Base-by-base conservation (phyloP, 441 rosid species). In the Erysimum cheiri region DNA sequence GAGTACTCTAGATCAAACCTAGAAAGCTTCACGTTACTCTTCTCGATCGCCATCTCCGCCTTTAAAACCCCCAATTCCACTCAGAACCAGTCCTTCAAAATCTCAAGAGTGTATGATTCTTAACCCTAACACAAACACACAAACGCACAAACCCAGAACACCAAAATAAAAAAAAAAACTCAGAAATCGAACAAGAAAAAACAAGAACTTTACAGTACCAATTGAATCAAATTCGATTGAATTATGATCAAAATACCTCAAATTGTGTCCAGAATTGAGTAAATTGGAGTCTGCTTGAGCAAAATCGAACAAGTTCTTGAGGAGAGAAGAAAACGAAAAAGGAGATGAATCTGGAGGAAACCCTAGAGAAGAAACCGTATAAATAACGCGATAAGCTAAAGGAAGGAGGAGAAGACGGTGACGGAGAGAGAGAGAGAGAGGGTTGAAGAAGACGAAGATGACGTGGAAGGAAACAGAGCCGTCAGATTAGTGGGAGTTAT, bases 1-100 rank as follows among this genome's bases (percentile, higher is more conserved):
- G 97, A 96, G 80, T 87, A 79, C 75, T 88, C 94, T 70, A 92
- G 80, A 81, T 88, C 97, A 67, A 93, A 86, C 84, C 92, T 84
- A 29, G 93, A 80, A 43, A 80, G 85, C 84, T 85, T 93, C 69
- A 87, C 88, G 76, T 75, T 84, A 71, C 88, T 91, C 94, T 96
- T 93, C 91, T 96, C 98, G 78, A 93, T 93, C 70, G 98, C 96
- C 99, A 96, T 93, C 57, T 15, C 14, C 76, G 4, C 82, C 66
- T 43, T 6, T 2, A 70, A 71, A 74, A 71, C 12, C 70, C 76
- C 64, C 52, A 70, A 59, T 58, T 33, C 57, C 72, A 61, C 55
- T 48, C 62, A 49, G 44, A 22, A 22, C 24, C 24, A 22, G 24
- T 22, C 57, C 54, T 56, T 59, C 40, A 55, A 55, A 56, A 56